A percentile compares a stretch with the other conserved stretches of the same genome.
Conservation (phyloP, 2,329 filamentous ascomycete genomes). For the Epicoccum nigrum region DNA sequence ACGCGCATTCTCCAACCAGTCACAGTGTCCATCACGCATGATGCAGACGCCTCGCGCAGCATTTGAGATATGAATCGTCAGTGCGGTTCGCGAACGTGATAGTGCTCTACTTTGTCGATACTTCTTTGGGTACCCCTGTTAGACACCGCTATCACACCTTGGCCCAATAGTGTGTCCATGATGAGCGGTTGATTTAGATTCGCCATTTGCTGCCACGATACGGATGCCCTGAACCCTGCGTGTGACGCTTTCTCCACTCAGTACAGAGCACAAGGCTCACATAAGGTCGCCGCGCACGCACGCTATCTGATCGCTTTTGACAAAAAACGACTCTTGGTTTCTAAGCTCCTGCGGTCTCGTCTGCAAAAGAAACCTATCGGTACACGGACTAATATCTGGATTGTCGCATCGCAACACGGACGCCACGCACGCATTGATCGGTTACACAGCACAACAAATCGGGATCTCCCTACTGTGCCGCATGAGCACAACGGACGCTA, state of each 20-base stretch:
- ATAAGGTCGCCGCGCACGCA: constrained; percentile 37
- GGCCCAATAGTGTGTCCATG: constrained; percentile 45
- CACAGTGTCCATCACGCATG: constrained; percentile 33
- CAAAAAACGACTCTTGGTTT: constrained; percentile 15
- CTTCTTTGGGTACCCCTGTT: constrained; percentile 32
- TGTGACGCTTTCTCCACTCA: constrained; percentile 37
- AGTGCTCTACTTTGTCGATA: constrained; percentile 32
- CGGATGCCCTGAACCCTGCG: constrained; percentile 39
- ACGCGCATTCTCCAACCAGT: constrained; percentile 32
- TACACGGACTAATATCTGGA: constrained; percentile 28
- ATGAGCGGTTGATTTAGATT: constrained; percentile 45
- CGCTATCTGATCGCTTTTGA: constrained; percentile 28
- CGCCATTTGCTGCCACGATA: constrained; percentile 44
- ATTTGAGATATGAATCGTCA: constrained; percentile 26
- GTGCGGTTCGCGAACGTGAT: constrained; percentile 37
- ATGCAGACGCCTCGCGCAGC: constrained; percentile 24
- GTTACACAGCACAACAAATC: constrained; percentile 27
- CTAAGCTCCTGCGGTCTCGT: not conserved
- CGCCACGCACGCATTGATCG: constrained; percentile 29
- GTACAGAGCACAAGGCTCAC: constrained; percentile 42
- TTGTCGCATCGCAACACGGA: constrained; percentile 31
- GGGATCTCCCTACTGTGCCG: constrained; percentile 36
- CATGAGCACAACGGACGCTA: constrained; percentile 36
- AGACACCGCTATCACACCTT: constrained; percentile 45
- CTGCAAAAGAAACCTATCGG: constrained; percentile 10